A percentile compares a stretch with the other conserved stretches of the same genome.
These are phyloP conservation scores for Remersonia thermophila DNA, from an alignment of 2,329 filamentous ascomycete species.

Conservation along the genomic window DNA sequence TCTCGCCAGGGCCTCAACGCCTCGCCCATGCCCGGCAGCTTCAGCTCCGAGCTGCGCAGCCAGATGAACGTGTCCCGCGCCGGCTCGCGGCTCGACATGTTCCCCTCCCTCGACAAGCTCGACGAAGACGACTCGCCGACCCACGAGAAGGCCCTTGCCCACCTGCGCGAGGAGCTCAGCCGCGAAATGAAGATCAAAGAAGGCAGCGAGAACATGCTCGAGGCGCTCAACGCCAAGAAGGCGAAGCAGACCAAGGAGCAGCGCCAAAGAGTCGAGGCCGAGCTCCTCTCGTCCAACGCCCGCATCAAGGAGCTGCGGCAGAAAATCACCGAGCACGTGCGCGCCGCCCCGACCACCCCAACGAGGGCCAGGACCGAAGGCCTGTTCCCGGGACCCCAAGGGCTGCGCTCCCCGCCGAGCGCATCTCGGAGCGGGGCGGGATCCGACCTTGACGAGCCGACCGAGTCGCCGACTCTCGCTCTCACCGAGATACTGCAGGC, in stretches of 20 bases:
- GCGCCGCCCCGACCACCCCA: conserved; percentile 37
- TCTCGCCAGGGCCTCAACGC: conserved; percentile 59
- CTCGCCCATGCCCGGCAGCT: conserved; percentile 66
- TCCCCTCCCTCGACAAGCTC: conserved; percentile 39
- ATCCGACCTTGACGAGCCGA: conserved; percentile 53
- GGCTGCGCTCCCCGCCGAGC: conserved; percentile 45
- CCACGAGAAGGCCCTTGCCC: conserved; percentile 61
- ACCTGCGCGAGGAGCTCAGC: conserved; percentile 72
- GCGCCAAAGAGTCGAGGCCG: conserved; percentile 65
- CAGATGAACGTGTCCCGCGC: conserved; percentile 54
- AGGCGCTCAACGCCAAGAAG: conserved; percentile 88
- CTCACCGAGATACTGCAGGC: conserved; percentile 84
- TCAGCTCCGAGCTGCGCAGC: conserved; percentile 75
- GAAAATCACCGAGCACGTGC: conserved; percentile 48
- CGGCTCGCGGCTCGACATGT: conserved; percentile 43
- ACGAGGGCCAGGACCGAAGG: conserved; percentile 40
- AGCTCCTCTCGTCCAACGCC: conserved; percentile 78
- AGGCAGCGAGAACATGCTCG: conserved; percentile 93
- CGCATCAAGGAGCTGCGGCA: conserved; percentile 50
- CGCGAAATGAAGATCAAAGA: conserved; percentile 97
- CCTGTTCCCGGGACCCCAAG: conserved; percentile 30
- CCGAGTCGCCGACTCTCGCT: conserved; percentile 83
- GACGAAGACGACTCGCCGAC: conserved; percentile 40
- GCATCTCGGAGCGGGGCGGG: conserved; percentile 41
- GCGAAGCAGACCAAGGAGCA: conserved; percentile 90